Conservation (phyloP, 306 rosid genomes). For the apple (Malus domestica) region DNA sequence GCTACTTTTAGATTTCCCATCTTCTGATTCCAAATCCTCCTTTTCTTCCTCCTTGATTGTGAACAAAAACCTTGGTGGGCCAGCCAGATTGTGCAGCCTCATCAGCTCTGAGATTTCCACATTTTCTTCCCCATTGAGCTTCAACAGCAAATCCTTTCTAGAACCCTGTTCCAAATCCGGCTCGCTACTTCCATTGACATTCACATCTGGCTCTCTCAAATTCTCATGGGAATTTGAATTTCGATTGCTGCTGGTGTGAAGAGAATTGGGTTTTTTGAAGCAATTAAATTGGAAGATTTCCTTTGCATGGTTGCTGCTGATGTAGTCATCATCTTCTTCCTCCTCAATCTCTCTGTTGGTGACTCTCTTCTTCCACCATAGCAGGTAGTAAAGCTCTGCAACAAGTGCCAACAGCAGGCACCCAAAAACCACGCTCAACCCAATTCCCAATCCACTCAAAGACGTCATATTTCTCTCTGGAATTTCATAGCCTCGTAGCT, state of each 20-base stretch:
- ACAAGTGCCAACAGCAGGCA: slow-evolving; percentile 48
- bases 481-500: slow-evolving; percentile 24
- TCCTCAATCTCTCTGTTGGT: slow-evolving; percentile 40
- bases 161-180: slow-evolving; percentile 42
- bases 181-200: slow-evolving; percentile 14
- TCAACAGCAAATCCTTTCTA: slow-evolving; percentile 36
- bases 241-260: background rate
- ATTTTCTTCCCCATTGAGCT: slow-evolving; percentile 48
- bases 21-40: slow-evolving; percentile 88
- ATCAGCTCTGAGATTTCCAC: slow-evolving; percentile 62
- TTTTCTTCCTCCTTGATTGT: slow-evolving; percentile 80
- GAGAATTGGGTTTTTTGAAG: slow-evolving; percentile 33
- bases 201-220: slow-evolving; percentile 20
- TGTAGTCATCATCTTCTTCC: slow-evolving; percentile 13
- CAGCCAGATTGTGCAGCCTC: slow-evolving; percentile 81
- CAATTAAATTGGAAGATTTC: slow-evolving; percentile 39
- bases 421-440: slow-evolving; percentile 62
- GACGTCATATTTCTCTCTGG: slow-evolving; percentile 20
- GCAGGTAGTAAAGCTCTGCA: slow-evolving; percentile 70
- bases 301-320: slow-evolving; percentile 28
- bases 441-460: slow-evolving; percentile 53
- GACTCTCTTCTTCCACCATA: slow-evolving; percentile 72
- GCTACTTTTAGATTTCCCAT: slow-evolving; percentile 52
- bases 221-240: background rate
- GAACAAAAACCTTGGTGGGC: slow-evolving; percentile 86